Conservation (phyloP, 805 yeast species). For the Teunomyces cretensis region DNA sequence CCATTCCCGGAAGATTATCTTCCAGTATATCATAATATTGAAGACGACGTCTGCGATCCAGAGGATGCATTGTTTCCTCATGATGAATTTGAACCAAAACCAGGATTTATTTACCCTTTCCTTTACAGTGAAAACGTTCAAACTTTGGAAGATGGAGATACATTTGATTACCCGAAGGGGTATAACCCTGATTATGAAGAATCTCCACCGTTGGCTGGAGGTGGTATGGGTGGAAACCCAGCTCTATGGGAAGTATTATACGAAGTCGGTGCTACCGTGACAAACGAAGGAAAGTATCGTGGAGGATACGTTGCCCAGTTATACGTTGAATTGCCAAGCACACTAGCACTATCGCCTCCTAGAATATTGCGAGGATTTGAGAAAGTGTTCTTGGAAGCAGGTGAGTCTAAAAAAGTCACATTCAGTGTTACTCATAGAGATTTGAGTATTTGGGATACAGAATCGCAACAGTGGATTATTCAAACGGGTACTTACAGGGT, state of each 20-base stretch:
- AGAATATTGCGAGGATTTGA: constrained; percentile 57
- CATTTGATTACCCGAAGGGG: constrained; percentile 39
- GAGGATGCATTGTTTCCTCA: constrained; percentile 55
- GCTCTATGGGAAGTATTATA: constrained; percentile 56
- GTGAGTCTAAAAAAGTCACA: constrained; percentile 32
- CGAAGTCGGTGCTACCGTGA: constrained; percentile 44
- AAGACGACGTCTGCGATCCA: constrained; percentile 53
- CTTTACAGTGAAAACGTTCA: constrained; percentile 37
- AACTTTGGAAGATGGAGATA: constrained; percentile 35
- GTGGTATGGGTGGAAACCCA: constrained; percentile 60
- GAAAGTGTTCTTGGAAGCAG: constrained; percentile 47
- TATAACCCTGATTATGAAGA: constrained; percentile 34
- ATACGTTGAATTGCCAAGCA: constrained; percentile 52
- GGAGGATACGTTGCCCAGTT: constrained; percentile 55
- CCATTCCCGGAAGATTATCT: constrained; percentile 47
- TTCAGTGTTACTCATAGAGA: constrained; percentile 53
- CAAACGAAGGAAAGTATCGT: constrained; percentile 45
- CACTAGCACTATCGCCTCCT: constrained; percentile 51
- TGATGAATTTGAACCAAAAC: constrained; percentile 50
- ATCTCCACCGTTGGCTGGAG: constrained; percentile 43
- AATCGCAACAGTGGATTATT: constrained; percentile 56
- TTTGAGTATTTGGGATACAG: constrained; percentile 56
- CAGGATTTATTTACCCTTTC: constrained; percentile 59
- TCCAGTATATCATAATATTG: constrained; percentile 40
- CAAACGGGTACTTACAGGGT: constrained; percentile 55